Percentiles rank a stretch among this genome's conserved stretches.
phyloP scores from a whole-genome alignment of 108 stramenopile species.

The Schizochytrium sp. region DNA sequence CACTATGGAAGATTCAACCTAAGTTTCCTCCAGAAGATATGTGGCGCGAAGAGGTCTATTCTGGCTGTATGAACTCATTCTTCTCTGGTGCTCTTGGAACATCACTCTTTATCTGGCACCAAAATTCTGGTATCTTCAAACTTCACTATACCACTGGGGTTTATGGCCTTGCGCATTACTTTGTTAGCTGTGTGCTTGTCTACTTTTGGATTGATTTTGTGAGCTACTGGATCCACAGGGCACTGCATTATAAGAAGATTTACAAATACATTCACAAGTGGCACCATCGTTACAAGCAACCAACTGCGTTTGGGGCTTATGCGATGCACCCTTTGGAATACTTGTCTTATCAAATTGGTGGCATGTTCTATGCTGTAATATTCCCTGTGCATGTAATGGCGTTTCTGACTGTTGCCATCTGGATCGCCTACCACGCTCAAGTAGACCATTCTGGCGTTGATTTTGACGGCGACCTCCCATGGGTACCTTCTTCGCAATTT shows the following conservation, averaged over 20 bases:
- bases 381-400: slow-evolving; percentile 60
- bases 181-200: not conserved
- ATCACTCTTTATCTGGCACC: slow-evolving; percentile 21
- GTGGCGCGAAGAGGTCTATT: not conserved
- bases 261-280: slow-evolving; percentile 67
- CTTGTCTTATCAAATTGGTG: slow-evolving; percentile 15
- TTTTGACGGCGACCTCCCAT: slow-evolving; percentile 59
- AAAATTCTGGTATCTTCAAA: slow-evolving; percentile 19
- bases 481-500: slow-evolving; percentile 54
- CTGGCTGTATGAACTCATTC: not conserved
- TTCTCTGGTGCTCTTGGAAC: slow-evolving; percentile 34
- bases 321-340: slow-evolving; percentile 41
- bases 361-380: slow-evolving; percentile 17
- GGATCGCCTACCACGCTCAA: slow-evolving; percentile 60
- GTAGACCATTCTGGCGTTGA: slow-evolving; percentile 63
- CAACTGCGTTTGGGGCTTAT: slow-evolving; percentile 61
- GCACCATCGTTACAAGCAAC: slow-evolving; percentile 64
- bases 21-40: slow-evolving; percentile 7
- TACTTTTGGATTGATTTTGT: slow-evolving; percentile 62
- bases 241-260: slow-evolving; percentile 60
- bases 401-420: not conserved
- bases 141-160: not conserved
- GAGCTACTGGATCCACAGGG: slow-evolving; percentile 63
- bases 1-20: slow-evolving; percentile 40
- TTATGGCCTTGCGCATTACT: not conserved